These are phyloP conservation scores for Dictyophora rubrovolvata DNA, from an alignment of 768 basidiomycete species.

Conservation along the genomic window DNA sequence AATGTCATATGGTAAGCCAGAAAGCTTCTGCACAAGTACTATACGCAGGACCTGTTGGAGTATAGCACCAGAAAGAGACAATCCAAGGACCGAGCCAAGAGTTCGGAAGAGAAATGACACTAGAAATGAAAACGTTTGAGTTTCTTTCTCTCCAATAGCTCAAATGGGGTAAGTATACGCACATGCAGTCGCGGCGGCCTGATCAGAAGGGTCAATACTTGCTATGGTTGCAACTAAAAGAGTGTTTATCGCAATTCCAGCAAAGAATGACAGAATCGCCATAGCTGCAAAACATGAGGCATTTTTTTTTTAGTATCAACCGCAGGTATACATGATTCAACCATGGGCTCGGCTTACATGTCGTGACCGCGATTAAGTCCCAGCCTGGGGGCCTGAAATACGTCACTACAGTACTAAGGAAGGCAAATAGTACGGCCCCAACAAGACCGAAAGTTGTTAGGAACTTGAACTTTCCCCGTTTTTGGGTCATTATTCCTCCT, in stretches of 20 bases:
- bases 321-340: too few relatives aligned
- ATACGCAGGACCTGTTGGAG: not conserved
- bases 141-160: not conserved
- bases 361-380: not conserved
- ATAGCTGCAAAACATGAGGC: not conserved
- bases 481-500: not conserved
- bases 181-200: not conserved
- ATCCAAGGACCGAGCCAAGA: not conserved
- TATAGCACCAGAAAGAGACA: not conserved
- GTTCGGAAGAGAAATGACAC: not conserved
- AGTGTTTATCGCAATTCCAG: slow-evolving; percentile 44
- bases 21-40: slow-evolving; percentile 5
- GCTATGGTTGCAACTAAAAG: slow-evolving; percentile 51
- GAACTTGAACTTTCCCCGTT: slow-evolving; percentile 32
- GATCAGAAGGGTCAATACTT: slow-evolving; percentile 45
- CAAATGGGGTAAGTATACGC: not conserved
- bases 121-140: slow-evolving; percentile 13
- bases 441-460: slow-evolving; percentile 23
- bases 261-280: not conserved
- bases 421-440: too few relatives aligned
- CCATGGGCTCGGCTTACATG: not conserved
- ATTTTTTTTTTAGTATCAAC: too few relatives aligned
- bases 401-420: not conserved
- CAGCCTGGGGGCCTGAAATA: not conserved
- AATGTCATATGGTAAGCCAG: slow-evolving; percentile 8